Conservation (phyloP, 2,329 filamentous ascomycete species). For the Fusarium nanum region DNA sequence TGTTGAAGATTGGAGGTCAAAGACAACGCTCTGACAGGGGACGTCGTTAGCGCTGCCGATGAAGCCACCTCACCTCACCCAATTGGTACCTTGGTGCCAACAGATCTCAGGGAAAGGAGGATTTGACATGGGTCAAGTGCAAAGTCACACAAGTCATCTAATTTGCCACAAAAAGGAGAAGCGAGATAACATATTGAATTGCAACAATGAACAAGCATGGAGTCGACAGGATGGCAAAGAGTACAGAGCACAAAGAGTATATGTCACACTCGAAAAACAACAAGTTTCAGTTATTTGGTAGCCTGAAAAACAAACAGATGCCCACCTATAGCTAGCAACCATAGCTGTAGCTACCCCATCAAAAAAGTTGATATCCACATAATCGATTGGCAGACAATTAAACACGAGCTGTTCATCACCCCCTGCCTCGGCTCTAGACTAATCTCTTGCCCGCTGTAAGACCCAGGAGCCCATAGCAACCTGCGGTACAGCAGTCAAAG, state of each 20-base stretch:
- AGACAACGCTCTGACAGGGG: neutral
- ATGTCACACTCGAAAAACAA: neutral
- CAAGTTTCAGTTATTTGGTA: neutral
- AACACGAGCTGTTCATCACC: neutral
- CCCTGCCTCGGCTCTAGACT: neutral
- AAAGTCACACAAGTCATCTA: slow-evolving; percentile 3
- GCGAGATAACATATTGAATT: slow-evolving; percentile 1
- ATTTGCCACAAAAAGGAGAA: slow-evolving; percentile 12
- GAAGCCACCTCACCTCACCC: neutral
- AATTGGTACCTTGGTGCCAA: neutral
- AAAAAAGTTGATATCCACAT: slow-evolving; percentile 4
- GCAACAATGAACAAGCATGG: neutral
- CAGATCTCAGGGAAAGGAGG: neutral
- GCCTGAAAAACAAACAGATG: neutral
- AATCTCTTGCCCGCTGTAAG: slow-evolving; percentile 10
- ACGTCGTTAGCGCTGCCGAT: neutral
- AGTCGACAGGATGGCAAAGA: too few relatives aligned
- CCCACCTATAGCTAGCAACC: neutral
- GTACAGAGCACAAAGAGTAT: neutral
- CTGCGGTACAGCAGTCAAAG: neutral
- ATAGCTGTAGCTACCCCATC: slow-evolving; percentile 1
- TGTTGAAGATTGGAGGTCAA: neutral
- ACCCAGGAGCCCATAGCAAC: slow-evolving; percentile 26
- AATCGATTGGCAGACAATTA: slow-evolving; percentile 10
- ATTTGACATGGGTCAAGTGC: neutral